Conservation (phyloP, 305 asterid genomes). For the Ajuga reptans region DNA sequence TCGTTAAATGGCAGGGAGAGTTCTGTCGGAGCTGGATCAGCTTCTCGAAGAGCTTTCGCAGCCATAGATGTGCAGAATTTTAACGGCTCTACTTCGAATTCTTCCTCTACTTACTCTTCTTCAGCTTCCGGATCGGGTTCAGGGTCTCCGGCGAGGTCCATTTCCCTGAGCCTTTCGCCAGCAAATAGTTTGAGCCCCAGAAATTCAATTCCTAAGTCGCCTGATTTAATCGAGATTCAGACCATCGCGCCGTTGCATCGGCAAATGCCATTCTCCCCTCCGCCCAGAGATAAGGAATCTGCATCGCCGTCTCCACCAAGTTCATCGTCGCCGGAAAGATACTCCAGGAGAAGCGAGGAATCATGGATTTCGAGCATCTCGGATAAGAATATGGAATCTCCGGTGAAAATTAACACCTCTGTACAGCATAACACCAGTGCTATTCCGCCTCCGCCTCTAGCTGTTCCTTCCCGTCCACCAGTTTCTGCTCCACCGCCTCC, state of each 20-base stretch:
- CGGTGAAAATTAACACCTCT: slow-evolving; percentile 20
- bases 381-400: slow-evolving; percentile 31
- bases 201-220: slow-evolving; percentile 49
- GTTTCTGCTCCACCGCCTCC: slow-evolving; percentile 10
- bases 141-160: slow-evolving; percentile 57
- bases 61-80: slow-evolving; percentile 44
- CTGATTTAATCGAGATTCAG: slow-evolving; percentile 69
- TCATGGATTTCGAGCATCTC: slow-evolving; percentile 49
- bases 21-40: slow-evolving; percentile 66
- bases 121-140: slow-evolving; percentile 49
- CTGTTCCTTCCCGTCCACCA: neutral
- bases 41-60: slow-evolving; percentile 57
- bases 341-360: slow-evolving; percentile 47
- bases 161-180: slow-evolving; percentile 53
- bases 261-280: slow-evolving; percentile 16
- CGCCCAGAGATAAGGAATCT: slow-evolving; percentile 32
- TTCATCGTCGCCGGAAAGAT: slow-evolving; percentile 50
- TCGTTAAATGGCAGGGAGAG: slow-evolving; percentile 63
- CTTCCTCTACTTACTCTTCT: slow-evolving; percentile 48
- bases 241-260: slow-evolving; percentile 30
- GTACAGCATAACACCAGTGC: slow-evolving; percentile 3
- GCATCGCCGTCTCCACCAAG: slow-evolving; percentile 48
- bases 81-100: slow-evolving; percentile 43
- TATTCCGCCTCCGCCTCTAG: slow-evolving; percentile 17
- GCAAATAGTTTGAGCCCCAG: slow-evolving; percentile 52